A percentile compares a stretch with the other conserved stretches of the same genome.
These are phyloP conservation scores for Phytopythium chamaehyphon DNA, from an alignment of 352 stramenopile genomes.

Conservation along the genomic window DNA sequence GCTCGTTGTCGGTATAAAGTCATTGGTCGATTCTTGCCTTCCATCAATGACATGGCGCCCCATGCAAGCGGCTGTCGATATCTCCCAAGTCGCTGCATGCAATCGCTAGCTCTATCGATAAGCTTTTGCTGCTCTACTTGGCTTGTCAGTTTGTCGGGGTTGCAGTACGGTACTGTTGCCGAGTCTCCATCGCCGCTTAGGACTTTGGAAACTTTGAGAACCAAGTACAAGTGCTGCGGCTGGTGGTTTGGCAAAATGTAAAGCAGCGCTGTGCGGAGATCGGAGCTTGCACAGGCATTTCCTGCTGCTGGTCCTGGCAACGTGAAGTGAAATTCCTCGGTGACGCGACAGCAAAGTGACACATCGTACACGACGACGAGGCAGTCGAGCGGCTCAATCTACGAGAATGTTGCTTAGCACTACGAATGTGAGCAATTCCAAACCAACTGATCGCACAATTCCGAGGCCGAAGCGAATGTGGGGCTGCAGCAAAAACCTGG, in stretches of 20 bases:
- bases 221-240: slow-evolving; percentile 44
- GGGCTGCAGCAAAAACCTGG: slow-evolving; percentile 36
- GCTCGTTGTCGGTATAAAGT: slow-evolving; percentile 56
- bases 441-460: slow-evolving; percentile 19
- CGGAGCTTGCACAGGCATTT: neutral
- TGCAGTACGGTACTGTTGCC: slow-evolving; percentile 53
- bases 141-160: slow-evolving; percentile 46
- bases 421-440: neutral
- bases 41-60: slow-evolving; percentile 42
- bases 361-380: slow-evolving; percentile 63
- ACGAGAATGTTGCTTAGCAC: no score
- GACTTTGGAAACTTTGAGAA: slow-evolving; percentile 68
- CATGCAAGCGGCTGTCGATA: slow-evolving; percentile 61
- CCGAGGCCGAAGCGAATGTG: slow-evolving; percentile 50
- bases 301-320: slow-evolving; percentile 15
- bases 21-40: slow-evolving; percentile 44
- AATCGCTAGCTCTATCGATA: slow-evolving; percentile 44
- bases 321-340: slow-evolving; percentile 64
- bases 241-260: slow-evolving; percentile 52
- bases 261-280: slow-evolving; percentile 31
- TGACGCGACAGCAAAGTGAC: slow-evolving; percentile 39
- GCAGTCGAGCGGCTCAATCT: slow-evolving; percentile 66
- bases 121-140: slow-evolving; percentile 55
- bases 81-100: slow-evolving; percentile 34
- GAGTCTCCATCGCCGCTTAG: slow-evolving; percentile 49